Evolutionary conservation across 176 grass and related monocot genomes (phyloP).

Genomic region (Bonia amplexicaulis): DNA sequence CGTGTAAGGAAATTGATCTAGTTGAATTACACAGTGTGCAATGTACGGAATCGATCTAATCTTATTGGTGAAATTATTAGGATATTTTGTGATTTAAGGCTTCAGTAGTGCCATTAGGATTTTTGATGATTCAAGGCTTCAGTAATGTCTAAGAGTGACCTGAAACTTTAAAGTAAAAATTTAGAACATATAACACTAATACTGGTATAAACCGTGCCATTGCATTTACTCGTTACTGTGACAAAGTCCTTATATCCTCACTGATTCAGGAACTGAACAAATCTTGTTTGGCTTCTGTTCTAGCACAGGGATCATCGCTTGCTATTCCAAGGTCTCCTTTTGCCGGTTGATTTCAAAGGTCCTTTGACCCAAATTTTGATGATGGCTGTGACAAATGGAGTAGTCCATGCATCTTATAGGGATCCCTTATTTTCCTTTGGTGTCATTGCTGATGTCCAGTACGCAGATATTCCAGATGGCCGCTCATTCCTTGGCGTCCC

Average conservation of each 20-base stretch:
- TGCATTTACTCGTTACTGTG: neutral
- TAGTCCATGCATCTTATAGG: slow-evolving; percentile 2
- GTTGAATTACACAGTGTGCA: neutral
- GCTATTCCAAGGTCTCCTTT: neutral
- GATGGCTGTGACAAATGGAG: slow-evolving; percentile 34
- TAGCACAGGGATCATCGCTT: neutral
- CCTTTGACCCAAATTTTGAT: neutral
- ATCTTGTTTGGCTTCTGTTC: neutral
- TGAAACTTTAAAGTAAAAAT: neutral
- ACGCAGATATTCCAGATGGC: slow-evolving; percentile 85
- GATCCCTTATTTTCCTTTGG: slow-evolving; percentile 69
- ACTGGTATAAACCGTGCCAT: neutral
- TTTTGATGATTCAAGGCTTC: neutral
- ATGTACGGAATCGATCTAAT: neutral
- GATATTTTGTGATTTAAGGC: neutral
- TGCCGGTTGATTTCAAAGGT: neutral
- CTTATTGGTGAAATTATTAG: neutral
- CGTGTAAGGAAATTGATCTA: too few species aligned
- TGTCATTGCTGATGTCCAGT: slow-evolving; percentile 90
- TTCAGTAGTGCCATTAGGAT: neutral
- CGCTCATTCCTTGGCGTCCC: slow-evolving; percentile 66
- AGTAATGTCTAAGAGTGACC: neutral
- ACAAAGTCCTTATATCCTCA: neutral
- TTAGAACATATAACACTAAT: neutral
- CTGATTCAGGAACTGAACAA: neutral